phyloP scores from a whole-genome alignment of 2,329 filamentous ascomycete species.

The Polytolypa hystricis region DNA sequence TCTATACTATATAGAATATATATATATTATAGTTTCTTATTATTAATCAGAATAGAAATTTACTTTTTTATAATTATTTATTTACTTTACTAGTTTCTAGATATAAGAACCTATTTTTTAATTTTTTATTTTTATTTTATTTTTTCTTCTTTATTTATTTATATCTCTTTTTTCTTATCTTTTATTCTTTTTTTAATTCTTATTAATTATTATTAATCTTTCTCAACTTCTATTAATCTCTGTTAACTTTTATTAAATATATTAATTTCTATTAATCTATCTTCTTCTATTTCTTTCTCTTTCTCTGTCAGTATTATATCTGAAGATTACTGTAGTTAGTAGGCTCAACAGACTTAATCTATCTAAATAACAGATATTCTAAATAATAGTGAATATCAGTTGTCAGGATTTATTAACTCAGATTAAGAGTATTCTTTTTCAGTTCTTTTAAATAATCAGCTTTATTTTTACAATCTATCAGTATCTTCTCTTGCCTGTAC shows the following conservation, averaged over 20 bases:
- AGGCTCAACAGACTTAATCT: not conserved
- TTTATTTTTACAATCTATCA: not conserved
- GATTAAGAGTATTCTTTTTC: not conserved
- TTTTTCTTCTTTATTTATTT: too few species aligned
- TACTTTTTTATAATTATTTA: not conserved
- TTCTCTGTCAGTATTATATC: not conserved
- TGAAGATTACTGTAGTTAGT: not conserved
- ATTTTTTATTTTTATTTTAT: too few species aligned
- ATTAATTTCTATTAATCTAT: not conserved
- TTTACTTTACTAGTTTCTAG: not conserved
- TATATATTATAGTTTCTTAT: conserved; percentile 3
- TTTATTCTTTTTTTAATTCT: not conserved
- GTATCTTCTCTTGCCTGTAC: not conserved
- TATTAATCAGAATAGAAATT: too few species aligned
- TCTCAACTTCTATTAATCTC: not conserved
- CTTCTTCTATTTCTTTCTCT: not conserved
- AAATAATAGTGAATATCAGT: not conserved
- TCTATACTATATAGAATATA: too few species aligned
- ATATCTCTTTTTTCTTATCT: too few species aligned
- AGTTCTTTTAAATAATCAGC: not conserved
- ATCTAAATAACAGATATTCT: not conserved
- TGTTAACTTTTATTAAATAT: not conserved
- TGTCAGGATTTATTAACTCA: too few species aligned
- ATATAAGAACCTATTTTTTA: not conserved
- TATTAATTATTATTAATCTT: too few species aligned